phyloP scores from a whole-genome alignment of 192 early-diverging fungal genomes.

The Coemansia sp. region DNA sequence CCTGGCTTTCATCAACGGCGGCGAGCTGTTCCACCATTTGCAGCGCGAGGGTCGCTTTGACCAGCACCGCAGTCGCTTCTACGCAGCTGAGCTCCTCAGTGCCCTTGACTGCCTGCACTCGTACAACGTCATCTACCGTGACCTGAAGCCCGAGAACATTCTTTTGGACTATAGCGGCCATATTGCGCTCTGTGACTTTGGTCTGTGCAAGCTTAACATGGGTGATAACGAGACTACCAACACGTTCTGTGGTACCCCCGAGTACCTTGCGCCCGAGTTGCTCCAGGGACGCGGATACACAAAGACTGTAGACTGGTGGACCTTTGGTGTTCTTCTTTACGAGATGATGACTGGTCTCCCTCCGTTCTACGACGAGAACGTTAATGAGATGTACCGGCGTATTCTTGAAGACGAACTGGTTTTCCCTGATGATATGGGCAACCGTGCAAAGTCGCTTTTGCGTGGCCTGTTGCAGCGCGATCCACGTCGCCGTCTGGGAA shows the following conservation, averaged over 20 bases:
- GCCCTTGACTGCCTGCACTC: slow-evolving; percentile 92
- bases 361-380: slow-evolving; percentile 93
- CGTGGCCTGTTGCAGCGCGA: slow-evolving; percentile 75
- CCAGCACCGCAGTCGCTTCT: slow-evolving; percentile 87
- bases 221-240: slow-evolving; percentile 87
- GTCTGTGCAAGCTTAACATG: slow-evolving; percentile 92
- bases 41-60: slow-evolving; percentile 84
- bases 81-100: slow-evolving; percentile 86
- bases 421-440: slow-evolving; percentile 72
- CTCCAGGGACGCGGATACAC: slow-evolving; percentile 82
- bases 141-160: slow-evolving; percentile 96
- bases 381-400: slow-evolving; percentile 92
- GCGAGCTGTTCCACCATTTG: slow-evolving; percentile 95
- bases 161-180: slow-evolving; percentile 91
- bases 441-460: slow-evolving; percentile 63
- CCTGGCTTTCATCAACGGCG: slow-evolving; percentile 92
- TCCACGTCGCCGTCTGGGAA: slow-evolving; percentile 76
- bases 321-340: slow-evolving; percentile 86
- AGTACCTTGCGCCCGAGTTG: slow-evolving; percentile 94
- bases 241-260: slow-evolving; percentile 98
- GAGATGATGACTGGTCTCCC: slow-evolving; percentile 88
- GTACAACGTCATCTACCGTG: slow-evolving; percentile 87
- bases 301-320: slow-evolving; percentile 98
- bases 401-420: slow-evolving; percentile 87
- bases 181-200: slow-evolving; percentile 93